A percentile compares a stretch with the other conserved stretches of the same genome.
Conservation (phyloP, 108 stramenopile genomes). For the Mediolabrus comicus region DNA sequence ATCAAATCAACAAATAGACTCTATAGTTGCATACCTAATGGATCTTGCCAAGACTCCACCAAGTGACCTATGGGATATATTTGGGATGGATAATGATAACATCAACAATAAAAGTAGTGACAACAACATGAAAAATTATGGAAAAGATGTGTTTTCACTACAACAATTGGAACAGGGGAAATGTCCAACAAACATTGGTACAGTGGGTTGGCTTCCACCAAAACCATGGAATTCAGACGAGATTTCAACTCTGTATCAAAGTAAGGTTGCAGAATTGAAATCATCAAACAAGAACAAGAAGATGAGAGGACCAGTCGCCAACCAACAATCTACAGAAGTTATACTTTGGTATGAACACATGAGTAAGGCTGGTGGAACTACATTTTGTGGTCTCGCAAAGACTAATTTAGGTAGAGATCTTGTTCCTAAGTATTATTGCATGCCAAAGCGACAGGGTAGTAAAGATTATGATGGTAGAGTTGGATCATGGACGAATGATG, state of each 20-base stretch:
- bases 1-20: not conserved
- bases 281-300: not conserved
- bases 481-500: conserved; percentile 38
- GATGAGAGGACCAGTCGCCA: too few relatives aligned
- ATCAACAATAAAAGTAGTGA: not conserved
- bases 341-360: conserved; percentile 51
- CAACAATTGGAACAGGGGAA: conserved; percentile 12
- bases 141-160: conserved; percentile 27
- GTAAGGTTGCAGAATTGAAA: not conserved
- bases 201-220: conserved; percentile 26
- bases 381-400: conserved; percentile 40
- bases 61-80: conserved; percentile 12
- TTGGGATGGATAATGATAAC: conserved; percentile 18
- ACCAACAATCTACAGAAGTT: too few relatives aligned
- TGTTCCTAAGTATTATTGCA: conserved; percentile 48
- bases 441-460: conserved; percentile 27
- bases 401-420: conserved; percentile 17
- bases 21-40: conserved; percentile 18
- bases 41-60: conserved; percentile 17
- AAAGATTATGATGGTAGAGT: conserved; percentile 26
- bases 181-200: not conserved
- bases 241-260: conserved; percentile 5
- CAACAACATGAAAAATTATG: not conserved
- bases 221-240: conserved; percentile 14
- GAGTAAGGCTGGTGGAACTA: conserved; percentile 48